These are phyloP conservation scores for Colletotrichum simmondsii DNA, from an alignment of 2,329 filamentous ascomycete genomes.

Conservation along the genomic window DNA sequence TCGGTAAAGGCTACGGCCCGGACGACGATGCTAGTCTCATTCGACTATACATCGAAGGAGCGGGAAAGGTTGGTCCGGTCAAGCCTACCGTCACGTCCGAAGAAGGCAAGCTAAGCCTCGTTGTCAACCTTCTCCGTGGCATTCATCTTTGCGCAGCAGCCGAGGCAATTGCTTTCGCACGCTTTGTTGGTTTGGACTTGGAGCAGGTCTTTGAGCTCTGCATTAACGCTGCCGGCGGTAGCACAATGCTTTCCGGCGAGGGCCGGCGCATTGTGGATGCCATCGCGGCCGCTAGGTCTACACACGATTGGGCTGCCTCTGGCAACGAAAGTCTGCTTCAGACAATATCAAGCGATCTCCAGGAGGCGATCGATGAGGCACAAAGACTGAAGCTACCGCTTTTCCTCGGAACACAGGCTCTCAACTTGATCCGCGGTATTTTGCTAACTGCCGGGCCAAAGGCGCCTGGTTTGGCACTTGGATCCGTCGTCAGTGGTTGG, in stretches of 20 bases:
- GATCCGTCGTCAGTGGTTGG: constrained; percentile 10
- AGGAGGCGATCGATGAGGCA: neutral
- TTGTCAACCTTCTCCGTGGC: neutral
- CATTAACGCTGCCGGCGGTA: neutral
- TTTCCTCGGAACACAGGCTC: neutral
- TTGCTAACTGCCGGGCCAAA: constrained; percentile 25
- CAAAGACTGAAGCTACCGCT: neutral
- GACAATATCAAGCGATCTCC: neutral
- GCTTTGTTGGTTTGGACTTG: neutral
- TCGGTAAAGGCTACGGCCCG: constrained; percentile 64
- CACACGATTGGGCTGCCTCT: neutral
- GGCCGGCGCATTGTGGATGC: neutral
- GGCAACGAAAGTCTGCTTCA: neutral
- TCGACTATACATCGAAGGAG: constrained; percentile 53
- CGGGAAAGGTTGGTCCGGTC: constrained; percentile 44
- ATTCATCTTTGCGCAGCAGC: neutral
- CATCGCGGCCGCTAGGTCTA: neutral
- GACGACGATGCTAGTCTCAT: constrained; percentile 58
- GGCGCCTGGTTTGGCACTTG: neutral
- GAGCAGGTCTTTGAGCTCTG: neutral
- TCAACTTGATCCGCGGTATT: neutral
- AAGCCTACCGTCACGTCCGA: constrained; percentile 42
- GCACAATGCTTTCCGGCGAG: neutral
- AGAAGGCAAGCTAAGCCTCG: constrained; percentile 42
- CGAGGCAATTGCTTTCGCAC: neutral